Base-by-base conservation (phyloP, 176 grass and related monocot genomes). In the Ensete glaucum region DNA sequence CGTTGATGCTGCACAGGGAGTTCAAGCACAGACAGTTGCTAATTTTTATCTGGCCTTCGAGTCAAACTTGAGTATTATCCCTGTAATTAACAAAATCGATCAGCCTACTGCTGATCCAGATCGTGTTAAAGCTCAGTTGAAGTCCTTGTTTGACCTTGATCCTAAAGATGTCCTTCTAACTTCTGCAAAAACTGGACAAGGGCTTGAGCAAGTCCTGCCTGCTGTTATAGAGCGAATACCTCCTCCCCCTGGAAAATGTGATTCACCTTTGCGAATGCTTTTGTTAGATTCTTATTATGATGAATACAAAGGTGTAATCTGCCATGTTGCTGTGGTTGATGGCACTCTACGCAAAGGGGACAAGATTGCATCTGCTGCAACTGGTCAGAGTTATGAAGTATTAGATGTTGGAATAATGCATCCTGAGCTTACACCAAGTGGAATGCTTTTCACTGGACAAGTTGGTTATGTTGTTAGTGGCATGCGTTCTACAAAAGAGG, bases 271-370 rank as follows among this genome's bases (percentile, higher is more conserved):
- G 57, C 90, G 93, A 54, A 97, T 97, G 93, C 76, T 97, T 74
- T 86, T 97, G 72, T 82, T 97, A 81, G 93, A 97, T 89, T 97
- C 93, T 2, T 97, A 97, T 70, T 97, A 90, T 54, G 90, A 97
- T 79, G 93, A 97, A 73, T 97, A 97, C 82, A 97, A 82, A 85
- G 93, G 93, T 25, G 93, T 97, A n/a, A 97, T 97, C 81, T 97
- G 93, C 73, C 93, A 97, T 85, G 93, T 97, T 69, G 90, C 87
- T 79, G 69, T 97, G 68, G 90, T 97, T 80, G 93, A 97, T 88
- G 93, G 93, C 67, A 86, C 85, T 55, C 80, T 97, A 52, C 86
- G 73, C 19, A 97, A 97, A 80, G 93, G 93, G 67, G 90, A 93
- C 78, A 97, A 97, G 77, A 97, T 97, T 81, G 85, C 88, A 63